phyloP scores from a whole-genome alignment of 1,284 basidiomycete genomes.

The Boletellus dicymbophilus region DNA sequence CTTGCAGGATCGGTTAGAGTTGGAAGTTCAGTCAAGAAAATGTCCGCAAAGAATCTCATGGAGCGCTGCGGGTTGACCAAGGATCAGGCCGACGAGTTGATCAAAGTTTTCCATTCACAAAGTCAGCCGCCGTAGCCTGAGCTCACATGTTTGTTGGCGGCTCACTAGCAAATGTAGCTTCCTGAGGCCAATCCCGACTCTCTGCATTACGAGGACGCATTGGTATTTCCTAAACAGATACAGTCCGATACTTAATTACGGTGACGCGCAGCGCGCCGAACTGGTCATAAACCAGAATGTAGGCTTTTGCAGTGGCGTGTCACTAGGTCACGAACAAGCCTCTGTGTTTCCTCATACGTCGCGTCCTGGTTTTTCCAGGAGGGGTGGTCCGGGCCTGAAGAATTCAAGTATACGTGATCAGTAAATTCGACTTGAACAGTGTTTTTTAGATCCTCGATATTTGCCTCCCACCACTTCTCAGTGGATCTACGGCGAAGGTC shows the following conservation, averaged over 20 bases:
- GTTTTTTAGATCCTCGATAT: constrained; percentile 14
- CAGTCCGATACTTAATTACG: not conserved
- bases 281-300: constrained; percentile 10
- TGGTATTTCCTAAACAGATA: not conserved
- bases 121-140: constrained; percentile 1
- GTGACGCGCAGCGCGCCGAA: not conserved
- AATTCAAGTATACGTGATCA: constrained; percentile 26
- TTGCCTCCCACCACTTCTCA: constrained; percentile 31
- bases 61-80: constrained; percentile 20
- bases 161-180: constrained; percentile 9
- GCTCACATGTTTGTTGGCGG: not conserved
- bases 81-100: constrained; percentile 22
- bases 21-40: constrained; percentile 10
- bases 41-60: constrained; percentile 9
- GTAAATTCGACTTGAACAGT: constrained; percentile 16
- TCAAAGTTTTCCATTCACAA: constrained; percentile 8
- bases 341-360: constrained; percentile 22
- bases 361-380: constrained; percentile 22
- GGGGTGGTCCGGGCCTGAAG: constrained; percentile 17
- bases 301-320: constrained; percentile 13
- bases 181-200: not conserved
- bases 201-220: not conserved
- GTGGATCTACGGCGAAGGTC: constrained; percentile 26
- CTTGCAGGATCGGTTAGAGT: constrained; percentile 16
- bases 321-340: constrained; percentile 17